Percentiles rank a stretch among this genome's conserved stretches.
These are phyloP conservation scores for Phytophthora meadii DNA, from an alignment of 352 stramenopile species.

Conservation along the genomic window DNA sequence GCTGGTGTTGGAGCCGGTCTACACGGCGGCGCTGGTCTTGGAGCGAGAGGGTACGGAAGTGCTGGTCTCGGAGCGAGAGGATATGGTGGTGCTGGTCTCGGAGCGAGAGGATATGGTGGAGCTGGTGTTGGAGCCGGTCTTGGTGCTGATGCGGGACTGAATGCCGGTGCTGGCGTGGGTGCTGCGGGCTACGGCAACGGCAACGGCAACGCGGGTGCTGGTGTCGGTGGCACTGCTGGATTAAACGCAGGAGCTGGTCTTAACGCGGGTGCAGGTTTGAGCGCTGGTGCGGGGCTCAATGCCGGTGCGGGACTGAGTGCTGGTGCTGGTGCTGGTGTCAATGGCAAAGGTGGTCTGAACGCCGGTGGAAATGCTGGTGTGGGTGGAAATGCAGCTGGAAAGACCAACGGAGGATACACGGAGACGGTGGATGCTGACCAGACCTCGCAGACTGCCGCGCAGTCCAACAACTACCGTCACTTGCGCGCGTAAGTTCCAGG, in stretches of 20 bases:
- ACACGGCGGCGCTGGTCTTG: neutral
- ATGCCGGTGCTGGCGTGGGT: neutral
- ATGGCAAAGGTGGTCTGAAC: neutral
- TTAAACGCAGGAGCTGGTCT: neutral
- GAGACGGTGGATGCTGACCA: neutral
- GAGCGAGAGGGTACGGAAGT: neutral
- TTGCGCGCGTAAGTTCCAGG: neutral
- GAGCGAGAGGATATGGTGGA: neutral
- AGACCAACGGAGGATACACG: neutral
- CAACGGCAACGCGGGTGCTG: neutral
- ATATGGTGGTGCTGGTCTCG: neutral
- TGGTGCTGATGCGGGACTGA: neutral
- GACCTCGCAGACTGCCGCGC: neutral
- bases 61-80: neutral
- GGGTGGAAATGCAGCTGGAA: neutral
- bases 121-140: neutral
- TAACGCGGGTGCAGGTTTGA: neutral
- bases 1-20: neutral
- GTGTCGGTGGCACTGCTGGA: neutral
- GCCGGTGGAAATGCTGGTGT: neutral
- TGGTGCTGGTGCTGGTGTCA: neutral
- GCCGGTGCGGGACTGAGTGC: neutral
- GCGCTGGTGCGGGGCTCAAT: neutral
- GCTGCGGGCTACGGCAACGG: too few relatives aligned
- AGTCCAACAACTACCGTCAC: neutral